A percentile compares a stretch with the other conserved stretches of the same genome.
Evolutionary conservation across 345 rosid species (phyloP).

Genomic region (Salix purpurea): DNA sequence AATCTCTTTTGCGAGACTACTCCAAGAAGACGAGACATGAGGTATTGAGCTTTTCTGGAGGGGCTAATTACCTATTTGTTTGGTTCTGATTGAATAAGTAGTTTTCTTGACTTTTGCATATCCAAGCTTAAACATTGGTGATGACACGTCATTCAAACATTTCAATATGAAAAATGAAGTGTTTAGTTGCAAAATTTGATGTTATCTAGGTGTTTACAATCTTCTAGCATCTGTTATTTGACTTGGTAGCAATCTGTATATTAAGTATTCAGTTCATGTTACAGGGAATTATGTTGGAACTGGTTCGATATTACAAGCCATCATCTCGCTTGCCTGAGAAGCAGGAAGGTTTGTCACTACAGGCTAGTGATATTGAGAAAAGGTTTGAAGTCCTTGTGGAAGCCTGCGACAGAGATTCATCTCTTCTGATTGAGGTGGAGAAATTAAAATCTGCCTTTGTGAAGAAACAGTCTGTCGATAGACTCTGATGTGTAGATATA

Average conservation of each 20-base stretch:
- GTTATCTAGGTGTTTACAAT: too few species aligned
- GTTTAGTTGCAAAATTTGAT: background rate
- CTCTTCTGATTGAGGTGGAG: slow-evolving; percentile 52
- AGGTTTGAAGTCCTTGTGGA: slow-evolving; percentile 48
- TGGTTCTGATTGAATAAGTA: background rate
- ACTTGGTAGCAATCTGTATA: background rate
- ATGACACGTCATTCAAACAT: too few species aligned
- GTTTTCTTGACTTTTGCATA: background rate
- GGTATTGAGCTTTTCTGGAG: slow-evolving; percentile 41
- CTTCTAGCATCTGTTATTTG: background rate
- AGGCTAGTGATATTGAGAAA: slow-evolving; percentile 14
- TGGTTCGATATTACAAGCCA: slow-evolving; percentile 36
- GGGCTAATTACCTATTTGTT: background rate
- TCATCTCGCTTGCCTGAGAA: slow-evolving; percentile 10
- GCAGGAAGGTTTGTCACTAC: slow-evolving; percentile 19
- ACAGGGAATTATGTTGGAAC: slow-evolving; percentile 71
- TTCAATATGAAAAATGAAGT: background rate
- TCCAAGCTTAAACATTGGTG: background rate
- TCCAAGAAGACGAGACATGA: slow-evolving; percentile 51
- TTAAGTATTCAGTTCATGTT: background rate
- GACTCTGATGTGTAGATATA: background rate
- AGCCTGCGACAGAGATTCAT: slow-evolving; percentile 60
- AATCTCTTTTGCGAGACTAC: slow-evolving; percentile 65
- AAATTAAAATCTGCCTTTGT: slow-evolving; percentile 40
- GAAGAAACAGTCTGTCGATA: background rate